These are phyloP conservation scores for Boletus reticuloceps DNA, from an alignment of 768 basidiomycete genomes.

Conservation along the genomic window DNA sequence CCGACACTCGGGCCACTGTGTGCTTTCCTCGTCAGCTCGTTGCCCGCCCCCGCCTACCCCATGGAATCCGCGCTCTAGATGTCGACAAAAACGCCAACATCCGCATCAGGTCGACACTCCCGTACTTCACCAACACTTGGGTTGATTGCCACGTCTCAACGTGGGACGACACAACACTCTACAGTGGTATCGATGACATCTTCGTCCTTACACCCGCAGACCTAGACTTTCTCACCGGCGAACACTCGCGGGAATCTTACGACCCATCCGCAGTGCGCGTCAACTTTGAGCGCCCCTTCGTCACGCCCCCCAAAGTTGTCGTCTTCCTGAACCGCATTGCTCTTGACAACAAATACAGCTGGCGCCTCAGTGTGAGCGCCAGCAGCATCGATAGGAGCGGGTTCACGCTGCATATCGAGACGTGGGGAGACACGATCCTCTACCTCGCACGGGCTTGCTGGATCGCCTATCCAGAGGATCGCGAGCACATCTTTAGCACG, in stretches of 20 bases:
- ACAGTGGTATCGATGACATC: background rate
- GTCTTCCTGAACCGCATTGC: background rate
- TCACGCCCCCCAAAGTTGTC: background rate
- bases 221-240: conserved; percentile 15
- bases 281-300: background rate
- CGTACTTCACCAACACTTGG: background rate
- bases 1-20: conserved; percentile 7
- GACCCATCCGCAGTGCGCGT: conserved; percentile 2
- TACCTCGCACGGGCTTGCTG: conserved; percentile 3
- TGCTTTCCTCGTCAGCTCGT: conserved; percentile 13
- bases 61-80: conserved; percentile 13
- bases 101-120: conserved; percentile 6
- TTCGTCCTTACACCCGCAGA: conserved; percentile 5
- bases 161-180: background rate
- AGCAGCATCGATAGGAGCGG: conserved; percentile 10
- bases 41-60: conserved; percentile 16
- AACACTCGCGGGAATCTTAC: background rate
- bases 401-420: conserved; percentile 15
- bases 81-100: conserved; percentile 6
- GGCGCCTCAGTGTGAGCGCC: conserved; percentile 1
- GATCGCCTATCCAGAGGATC: conserved; percentile 22
- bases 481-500: conserved; percentile 15
- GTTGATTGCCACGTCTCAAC: conserved; percentile 6
- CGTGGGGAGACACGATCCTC: conserved; percentile 8
- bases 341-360: background rate